Conservation (phyloP, 202 grass and related monocot species). For the Cymbopogon flexuosus region DNA sequence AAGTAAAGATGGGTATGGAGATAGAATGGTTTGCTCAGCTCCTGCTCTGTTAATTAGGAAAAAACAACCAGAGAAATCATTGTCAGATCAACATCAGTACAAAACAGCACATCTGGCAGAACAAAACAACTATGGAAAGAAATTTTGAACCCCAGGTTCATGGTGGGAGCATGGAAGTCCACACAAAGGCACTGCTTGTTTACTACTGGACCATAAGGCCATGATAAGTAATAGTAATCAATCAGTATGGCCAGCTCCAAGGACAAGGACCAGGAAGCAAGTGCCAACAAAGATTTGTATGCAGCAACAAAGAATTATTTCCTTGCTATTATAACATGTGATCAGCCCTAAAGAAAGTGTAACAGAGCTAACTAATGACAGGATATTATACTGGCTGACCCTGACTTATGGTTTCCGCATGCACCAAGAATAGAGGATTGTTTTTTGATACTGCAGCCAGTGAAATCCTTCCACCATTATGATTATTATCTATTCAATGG, state of each 20-base stretch:
- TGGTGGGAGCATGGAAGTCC: neutral
- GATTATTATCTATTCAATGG: neutral
- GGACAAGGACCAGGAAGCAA: neutral
- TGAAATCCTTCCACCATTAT: neutral
- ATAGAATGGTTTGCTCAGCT: constrained; percentile 39
- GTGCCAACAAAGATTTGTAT: neutral
- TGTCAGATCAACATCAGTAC: constrained; percentile 12
- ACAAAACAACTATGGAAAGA: neutral
- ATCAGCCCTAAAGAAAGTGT: neutral
- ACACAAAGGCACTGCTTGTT: constrained; percentile 6
- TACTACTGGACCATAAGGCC: neutral
- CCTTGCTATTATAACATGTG: neutral
- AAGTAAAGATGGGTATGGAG: constrained; percentile 46
- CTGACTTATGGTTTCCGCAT: neutral
- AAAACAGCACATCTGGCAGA: neutral
- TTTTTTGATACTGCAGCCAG: neutral
- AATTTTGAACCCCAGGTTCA: neutral
- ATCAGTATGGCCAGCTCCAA: neutral
- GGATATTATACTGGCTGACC: neutral
- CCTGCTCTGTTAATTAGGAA: constrained; percentile 35
- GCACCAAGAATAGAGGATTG: neutral
- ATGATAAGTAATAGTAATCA: neutral
- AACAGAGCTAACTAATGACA: neutral
- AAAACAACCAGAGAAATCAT: constrained; percentile 12
- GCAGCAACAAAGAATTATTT: neutral